Conservation (phyloP, 2,329 filamentous ascomycete species). For the Plectosphaerella plurivora region DNA sequence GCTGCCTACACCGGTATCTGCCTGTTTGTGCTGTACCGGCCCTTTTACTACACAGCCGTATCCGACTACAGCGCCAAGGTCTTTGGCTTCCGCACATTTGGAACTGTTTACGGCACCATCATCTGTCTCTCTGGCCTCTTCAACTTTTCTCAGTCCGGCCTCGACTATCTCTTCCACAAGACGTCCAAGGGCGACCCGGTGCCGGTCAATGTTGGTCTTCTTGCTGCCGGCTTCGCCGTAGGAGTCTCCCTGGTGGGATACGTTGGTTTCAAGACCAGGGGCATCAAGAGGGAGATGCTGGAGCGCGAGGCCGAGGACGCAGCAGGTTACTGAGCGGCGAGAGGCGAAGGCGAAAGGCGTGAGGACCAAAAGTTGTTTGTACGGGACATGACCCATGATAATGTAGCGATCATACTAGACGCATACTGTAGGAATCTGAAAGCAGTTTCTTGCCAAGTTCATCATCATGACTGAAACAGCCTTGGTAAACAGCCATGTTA, state of each 20-base stretch:
- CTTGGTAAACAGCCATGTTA: too few species aligned
- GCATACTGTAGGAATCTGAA: too few species aligned
- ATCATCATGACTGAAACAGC: too few species aligned
- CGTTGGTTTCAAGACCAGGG: constrained; percentile 44
- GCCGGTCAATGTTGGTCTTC: constrained; percentile 69
- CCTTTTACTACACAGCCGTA: constrained; percentile 87
- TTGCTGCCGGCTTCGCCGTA: constrained; percentile 56
- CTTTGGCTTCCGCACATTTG: constrained; percentile 87
- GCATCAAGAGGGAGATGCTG: constrained; percentile 22
- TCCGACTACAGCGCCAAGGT: constrained; percentile 89
- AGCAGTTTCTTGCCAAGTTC: too few species aligned
- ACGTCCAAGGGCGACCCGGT: constrained; percentile 68
- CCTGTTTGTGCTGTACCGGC: constrained; percentile 80
- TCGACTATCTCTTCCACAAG: constrained; percentile 74
- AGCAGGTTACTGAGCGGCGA: not conserved
- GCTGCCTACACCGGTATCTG: constrained; percentile 71
- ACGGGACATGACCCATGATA: too few species aligned
- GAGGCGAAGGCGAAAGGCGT: too few species aligned
- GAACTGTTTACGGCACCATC: constrained; percentile 88
- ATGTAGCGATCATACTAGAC: too few species aligned
- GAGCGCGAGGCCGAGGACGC: constrained; percentile 11
- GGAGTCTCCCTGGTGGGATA: constrained; percentile 64
- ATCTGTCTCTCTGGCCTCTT: constrained; percentile 81
- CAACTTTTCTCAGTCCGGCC: constrained; percentile 77
- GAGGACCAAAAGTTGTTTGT: too few species aligned